Evolutionary conservation across 768 basidiomycete genomes (phyloP), one percentile per base, ranked within the genome.

Genomic region (Pleurotus pulmonarius): DNA sequence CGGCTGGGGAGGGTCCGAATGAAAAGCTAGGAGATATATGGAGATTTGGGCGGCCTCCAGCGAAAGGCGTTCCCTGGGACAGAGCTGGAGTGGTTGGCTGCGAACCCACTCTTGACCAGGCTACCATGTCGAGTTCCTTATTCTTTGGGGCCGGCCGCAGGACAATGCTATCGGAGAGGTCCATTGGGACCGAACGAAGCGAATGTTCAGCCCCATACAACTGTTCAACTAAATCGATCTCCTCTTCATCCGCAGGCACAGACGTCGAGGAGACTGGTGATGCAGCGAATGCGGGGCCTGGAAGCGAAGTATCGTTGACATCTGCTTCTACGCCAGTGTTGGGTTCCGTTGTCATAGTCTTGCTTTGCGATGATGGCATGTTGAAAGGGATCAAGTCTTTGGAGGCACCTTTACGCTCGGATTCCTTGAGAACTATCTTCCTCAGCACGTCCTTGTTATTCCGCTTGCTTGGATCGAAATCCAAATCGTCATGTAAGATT

Each of bases 141-240:
- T 97, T 96, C 72, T 93, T 93, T 0, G 88, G 93, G 6, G 84
- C 75, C 4, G 86, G 82, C 4, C 90, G 93, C 41, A 96, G 74
- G 16, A 94, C 83, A 58, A 95, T 87, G 0, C 90, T 86, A 59
- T 94, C 92, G 9, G 90, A 85, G 13, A 98, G 72, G 67, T 96
- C 88, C n/a, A 87, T 80, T 41, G 84, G 71, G 46, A 78, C 76
- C 51, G 85, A 86, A 34, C 85, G 82, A 15, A 95, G 76, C 2
- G 87, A 85, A 58, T 88, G 80, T 49, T 88, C 83, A 37, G 82
- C 71, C 12, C 96, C 96, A 60, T 94, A 98, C 0, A 98, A 73
- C 67, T 99, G 97, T 66, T 99, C 97, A 3, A 98, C 93, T 5
- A 99, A 79, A 69, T 99, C 97, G 61, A 99, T 87, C 73, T 99